Evolutionary conservation across 768 basidiomycete genomes (phyloP), one percentile per base, ranked within the genome.

Genomic region (Lyophyllum semitale): DNA sequence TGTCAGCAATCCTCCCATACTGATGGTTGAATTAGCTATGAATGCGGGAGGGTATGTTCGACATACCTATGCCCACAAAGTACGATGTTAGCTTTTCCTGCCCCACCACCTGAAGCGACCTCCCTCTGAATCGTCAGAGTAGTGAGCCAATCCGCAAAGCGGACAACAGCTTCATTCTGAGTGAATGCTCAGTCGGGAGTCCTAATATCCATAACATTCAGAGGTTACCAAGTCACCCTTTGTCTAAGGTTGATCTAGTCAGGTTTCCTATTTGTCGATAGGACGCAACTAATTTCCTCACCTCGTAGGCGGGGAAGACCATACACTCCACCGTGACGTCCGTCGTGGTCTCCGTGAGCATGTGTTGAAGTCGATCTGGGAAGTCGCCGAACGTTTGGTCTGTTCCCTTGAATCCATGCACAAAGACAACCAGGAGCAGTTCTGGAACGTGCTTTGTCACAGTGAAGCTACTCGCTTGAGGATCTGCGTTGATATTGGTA

Each of bases 231-330:
- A 72, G 52, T 95, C 88, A 41, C 95, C 95, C 71, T 93, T 94
- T 7, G 95, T 96, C 89, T 93, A 52, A 8, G 30, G 15, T 25
- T 35, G 20, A 25, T 30, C 33, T 22, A 44, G 33, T 38, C 45
- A 45, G 26, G 30, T 25, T 49, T 23, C 29, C 26, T 35, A 32
- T 18, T 48, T 23, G 9, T 37, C 22, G 23, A n/a, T 37, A 49
- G 30, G 30, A 35, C 6, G 37, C 41, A 42, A 9, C 25, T 23
- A 32, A 9, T 17, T 15, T 8, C 54, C 76, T 55, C 59, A 90
- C 91, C 79, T 97, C 91, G 62, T 96, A 98, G 1, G 85, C 87
- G 22, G 95, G 95, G 65, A 96, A 97, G 13, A 93, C 76, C n/a
- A 87, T 71, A 57, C 82, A 88, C 67, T 95, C 90, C 9, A 91